These are phyloP conservation scores for Thermomucor indicae-seudaticae DNA, from an alignment of 371 early-diverging fungal species.

Conservation along the genomic window DNA sequence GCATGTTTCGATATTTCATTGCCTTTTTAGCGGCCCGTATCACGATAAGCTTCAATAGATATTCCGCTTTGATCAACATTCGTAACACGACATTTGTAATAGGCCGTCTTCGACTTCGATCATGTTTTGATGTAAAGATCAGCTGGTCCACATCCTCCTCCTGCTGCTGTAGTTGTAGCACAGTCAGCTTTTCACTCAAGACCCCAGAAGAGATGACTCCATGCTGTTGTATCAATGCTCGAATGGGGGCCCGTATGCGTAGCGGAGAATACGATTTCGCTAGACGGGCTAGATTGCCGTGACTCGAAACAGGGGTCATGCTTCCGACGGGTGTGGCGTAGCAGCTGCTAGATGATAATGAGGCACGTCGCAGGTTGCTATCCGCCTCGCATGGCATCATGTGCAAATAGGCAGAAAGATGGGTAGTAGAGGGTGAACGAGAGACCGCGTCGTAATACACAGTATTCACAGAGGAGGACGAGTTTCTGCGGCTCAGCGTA, in stretches of 20 bases:
- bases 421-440: conserved; percentile 2
- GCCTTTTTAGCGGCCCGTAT: conserved; percentile 11
- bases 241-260: conserved; percentile 16
- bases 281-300: conserved; percentile 17
- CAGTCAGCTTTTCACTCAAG: conserved; percentile 14
- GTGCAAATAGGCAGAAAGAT: no score
- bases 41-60: background rate
- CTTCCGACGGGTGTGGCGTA: conserved; percentile 22
- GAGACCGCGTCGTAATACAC: conserved; percentile 22
- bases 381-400: conserved; percentile 1
- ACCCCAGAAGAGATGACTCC: conserved; percentile 9
- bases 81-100: background rate
- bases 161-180: conserved; percentile 5
- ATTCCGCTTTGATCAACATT: conserved; percentile 1
- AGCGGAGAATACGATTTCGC: conserved; percentile 30
- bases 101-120: conserved; percentile 1
- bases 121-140: no score
- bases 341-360: conserved; percentile 15
- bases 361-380: conserved; percentile 7
- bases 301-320: conserved; percentile 26
- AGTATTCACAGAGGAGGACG: conserved; percentile 18
- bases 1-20: conserved; percentile 18
- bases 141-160: no score
- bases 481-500: conserved; percentile 24
- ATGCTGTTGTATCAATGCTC: conserved; percentile 2